phyloP scores from a whole-genome alignment of 306 rosid genomes.

The Quercus wislizeni region DNA sequence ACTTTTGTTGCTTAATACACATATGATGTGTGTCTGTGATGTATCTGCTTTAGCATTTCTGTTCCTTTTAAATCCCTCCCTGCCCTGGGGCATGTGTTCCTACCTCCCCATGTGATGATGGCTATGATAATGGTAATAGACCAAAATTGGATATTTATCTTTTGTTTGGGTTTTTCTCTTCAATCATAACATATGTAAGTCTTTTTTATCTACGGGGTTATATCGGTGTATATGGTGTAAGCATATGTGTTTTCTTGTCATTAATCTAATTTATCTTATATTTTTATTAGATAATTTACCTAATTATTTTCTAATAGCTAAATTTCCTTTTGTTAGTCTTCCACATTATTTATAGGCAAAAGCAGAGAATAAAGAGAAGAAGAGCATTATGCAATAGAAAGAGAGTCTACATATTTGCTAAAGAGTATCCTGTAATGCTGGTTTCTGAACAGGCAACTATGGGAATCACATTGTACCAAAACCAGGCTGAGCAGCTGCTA shows the following conservation, averaged over 20 bases:
- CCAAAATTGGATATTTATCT: too few relatives aligned
- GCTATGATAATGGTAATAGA: too few relatives aligned
- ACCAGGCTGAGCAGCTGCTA: slow-evolving; percentile 67
- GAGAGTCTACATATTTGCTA: slow-evolving; percentile 21
- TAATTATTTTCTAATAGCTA: background rate
- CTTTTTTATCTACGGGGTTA: too few relatives aligned
- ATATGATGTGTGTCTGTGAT: too few relatives aligned
- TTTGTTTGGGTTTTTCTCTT: too few relatives aligned
- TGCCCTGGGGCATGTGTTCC: too few relatives aligned
- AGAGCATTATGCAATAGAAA: slow-evolving; percentile 13
- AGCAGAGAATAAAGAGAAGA: slow-evolving; percentile 5
- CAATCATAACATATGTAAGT: too few relatives aligned
- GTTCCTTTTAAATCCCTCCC: too few relatives aligned
- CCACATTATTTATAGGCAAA: slow-evolving; percentile 15
- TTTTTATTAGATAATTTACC: background rate
- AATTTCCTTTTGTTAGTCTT: background rate
- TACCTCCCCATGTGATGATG: too few relatives aligned
- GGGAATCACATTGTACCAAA: slow-evolving; percentile 65
- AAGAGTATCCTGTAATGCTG: slow-evolving; percentile 35
- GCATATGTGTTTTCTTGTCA: background rate
- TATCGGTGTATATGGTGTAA: background rate
- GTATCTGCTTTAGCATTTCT: too few relatives aligned
- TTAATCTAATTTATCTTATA: background rate
- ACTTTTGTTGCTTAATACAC: too few relatives aligned
- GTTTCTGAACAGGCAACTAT: slow-evolving; percentile 53